Conservation (phyloP, 2,329 filamentous ascomycete species). For the Raffaelea deltoideospora region DNA sequence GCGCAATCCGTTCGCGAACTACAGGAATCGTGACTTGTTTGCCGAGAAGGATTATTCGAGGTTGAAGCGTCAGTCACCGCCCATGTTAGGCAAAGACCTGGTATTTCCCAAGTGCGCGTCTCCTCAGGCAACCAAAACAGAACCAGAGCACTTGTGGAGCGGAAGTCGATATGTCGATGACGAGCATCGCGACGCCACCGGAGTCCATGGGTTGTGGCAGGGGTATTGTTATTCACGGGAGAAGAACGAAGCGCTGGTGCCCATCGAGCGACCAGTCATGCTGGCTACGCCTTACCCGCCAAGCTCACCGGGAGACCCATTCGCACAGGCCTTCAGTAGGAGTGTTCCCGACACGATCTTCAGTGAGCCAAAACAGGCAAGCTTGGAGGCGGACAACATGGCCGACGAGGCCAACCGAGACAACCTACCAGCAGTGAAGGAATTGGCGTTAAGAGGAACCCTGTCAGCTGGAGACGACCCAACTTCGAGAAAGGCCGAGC, state of each 20-base stretch:
- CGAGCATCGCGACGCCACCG: conserved; percentile 40
- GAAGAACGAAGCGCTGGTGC: conserved; percentile 22
- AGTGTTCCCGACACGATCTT: conserved; percentile 17
- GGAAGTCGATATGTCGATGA: conserved; percentile 30
- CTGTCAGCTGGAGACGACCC: too few species aligned
- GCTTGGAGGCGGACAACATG: too few species aligned
- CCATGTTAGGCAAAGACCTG: conserved; percentile 77
- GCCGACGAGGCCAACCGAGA: too few species aligned
- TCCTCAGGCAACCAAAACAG: conserved; percentile 71
- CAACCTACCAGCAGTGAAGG: too few species aligned
- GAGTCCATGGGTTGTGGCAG: conserved; percentile 57
- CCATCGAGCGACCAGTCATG: conserved; percentile 31
- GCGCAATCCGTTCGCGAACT: conserved; percentile 26
- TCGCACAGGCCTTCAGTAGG: conserved; percentile 22
- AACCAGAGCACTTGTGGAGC: conserved; percentile 53
- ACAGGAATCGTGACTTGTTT: conserved; percentile 31
- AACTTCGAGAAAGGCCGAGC: too few species aligned
- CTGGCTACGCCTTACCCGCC: conserved; percentile 33
- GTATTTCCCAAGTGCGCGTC: conserved; percentile 69
- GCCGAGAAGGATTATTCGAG: conserved; percentile 29
- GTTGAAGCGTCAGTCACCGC: conserved; percentile 46
- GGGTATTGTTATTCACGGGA: conserved; percentile 45
- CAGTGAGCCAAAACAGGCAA: too few species aligned
- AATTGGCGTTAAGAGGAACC: too few species aligned
- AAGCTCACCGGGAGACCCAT: conserved; percentile 25